Base-by-base conservation (phyloP, 805 yeast species). In the Limtongia smithiae region DNA sequence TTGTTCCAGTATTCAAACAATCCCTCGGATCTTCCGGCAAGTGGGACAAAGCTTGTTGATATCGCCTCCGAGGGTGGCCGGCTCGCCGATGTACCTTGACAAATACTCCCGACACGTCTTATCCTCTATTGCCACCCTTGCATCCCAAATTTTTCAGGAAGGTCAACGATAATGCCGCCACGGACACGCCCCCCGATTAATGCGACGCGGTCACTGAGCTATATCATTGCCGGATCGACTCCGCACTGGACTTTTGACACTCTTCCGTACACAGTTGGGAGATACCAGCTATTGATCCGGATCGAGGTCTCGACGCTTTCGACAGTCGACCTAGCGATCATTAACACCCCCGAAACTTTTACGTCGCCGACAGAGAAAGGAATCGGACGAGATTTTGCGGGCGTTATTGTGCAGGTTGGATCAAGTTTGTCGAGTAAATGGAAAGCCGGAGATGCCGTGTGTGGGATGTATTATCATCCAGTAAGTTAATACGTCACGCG, bases 371-470 rank as follows among this genome's bases (percentile, higher is more conserved):
- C 79, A 35, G 77, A 75, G 49, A 75, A 79, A 56, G 89, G 90
- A 6, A 64, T 82, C 25, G 93, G 93, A 1, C 76, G 83, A 58
- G 90, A 83, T 55, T 85, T 77, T 63, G 69, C 80, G 21, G 94
- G 94, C 20, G 67, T 68, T 3, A 68, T 85, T 25, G 70, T 71
- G 3, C 73, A 74, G 25, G 78, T 81, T 18, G 91, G 91, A 7
- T 61, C 65, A 11, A 68, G 69, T n/a, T 59, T 70, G 30, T 61
- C 60, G 18, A 54, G 58, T 9, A 56, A 60, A 25, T 81, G 63
- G 59, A 65, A 65, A 7, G 76, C 69, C 21, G 91, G 90, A 33
- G 85, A 80, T 57, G 73, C 72, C 35, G 88, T 85, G 0, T 76
- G 80, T 62, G 94, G 91, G 6, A 60, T 78, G 40, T 74, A 71